Percentiles rank a stretch among this genome's conserved stretches.
Conservation (phyloP, 305 asterid species). For the Fraxinus platypoda region DNA sequence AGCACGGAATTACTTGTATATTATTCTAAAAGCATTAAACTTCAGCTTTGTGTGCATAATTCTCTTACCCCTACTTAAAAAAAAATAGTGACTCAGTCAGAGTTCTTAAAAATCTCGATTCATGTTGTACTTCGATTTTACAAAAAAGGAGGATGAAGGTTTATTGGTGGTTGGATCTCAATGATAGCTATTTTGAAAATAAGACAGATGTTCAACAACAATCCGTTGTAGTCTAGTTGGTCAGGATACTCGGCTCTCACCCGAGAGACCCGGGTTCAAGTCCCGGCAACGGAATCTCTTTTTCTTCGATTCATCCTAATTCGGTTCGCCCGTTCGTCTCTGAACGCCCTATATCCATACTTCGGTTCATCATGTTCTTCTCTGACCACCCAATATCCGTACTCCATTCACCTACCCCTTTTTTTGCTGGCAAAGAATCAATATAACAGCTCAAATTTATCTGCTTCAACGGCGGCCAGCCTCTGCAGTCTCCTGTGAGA, state of each 20-base stretch:
- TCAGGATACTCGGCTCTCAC: slow-evolving; percentile 1
- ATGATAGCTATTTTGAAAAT: neutral
- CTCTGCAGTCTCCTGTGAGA: neutral
- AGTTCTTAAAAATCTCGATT: neutral
- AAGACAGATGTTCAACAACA: neutral
- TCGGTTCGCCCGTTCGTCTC: neutral
- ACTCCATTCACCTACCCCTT: neutral
- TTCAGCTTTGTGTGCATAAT: neutral
- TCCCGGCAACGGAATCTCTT: neutral
- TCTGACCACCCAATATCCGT: neutral
- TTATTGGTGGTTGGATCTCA: neutral
- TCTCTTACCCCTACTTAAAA: neutral
- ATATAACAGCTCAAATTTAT: neutral
- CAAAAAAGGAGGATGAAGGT: neutral
- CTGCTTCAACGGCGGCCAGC: neutral
- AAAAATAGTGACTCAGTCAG: neutral
- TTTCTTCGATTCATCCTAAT: neutral
- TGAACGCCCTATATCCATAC: neutral
- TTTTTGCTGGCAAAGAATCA: neutral
- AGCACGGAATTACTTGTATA: neutral
- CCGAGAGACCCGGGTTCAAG: slow-evolving; percentile 9
- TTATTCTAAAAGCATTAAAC: neutral
- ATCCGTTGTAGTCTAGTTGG: slow-evolving; percentile 10
- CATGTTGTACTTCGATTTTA: neutral
- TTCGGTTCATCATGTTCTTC: neutral